These are phyloP conservation scores for Mucor indicus DNA, from an alignment of 371 early-diverging fungal genomes.

Conservation along the genomic window DNA sequence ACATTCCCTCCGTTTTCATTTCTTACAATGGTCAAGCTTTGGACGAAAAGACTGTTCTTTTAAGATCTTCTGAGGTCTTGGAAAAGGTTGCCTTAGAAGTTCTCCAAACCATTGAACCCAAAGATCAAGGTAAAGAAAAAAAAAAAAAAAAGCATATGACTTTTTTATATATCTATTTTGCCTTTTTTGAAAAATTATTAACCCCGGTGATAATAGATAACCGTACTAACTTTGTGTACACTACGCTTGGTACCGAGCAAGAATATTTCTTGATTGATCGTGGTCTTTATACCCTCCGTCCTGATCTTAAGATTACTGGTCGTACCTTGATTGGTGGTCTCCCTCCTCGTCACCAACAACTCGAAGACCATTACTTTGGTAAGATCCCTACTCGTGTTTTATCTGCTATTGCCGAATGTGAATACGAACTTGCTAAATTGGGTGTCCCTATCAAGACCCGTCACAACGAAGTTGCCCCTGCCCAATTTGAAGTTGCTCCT, in stretches of 20 bases:
- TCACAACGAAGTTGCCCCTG: slow-evolving; percentile 99
- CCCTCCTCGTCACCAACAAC: slow-evolving; percentile 97
- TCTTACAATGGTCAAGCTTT: slow-evolving; percentile 98
- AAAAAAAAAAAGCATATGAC: background rate
- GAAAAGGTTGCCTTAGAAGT: slow-evolving; percentile 78
- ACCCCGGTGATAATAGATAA: slow-evolving; percentile 1
- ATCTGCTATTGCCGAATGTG: slow-evolving; percentile 88
- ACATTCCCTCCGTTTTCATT: slow-evolving; percentile 96
- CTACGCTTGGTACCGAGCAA: slow-evolving; percentile 96
- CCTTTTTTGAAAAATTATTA: background rate
- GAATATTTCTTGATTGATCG: slow-evolving; percentile 98
- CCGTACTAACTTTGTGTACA: slow-evolving; percentile 74
- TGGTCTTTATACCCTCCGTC: slow-evolving; percentile 84
- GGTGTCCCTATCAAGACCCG: slow-evolving; percentile 98
- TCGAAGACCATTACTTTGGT: slow-evolving; percentile 99
- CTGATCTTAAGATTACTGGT: slow-evolving; percentile 95
- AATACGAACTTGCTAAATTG: slow-evolving; percentile 88
- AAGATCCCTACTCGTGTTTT: slow-evolving; percentile 92
- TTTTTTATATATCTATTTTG: background rate
- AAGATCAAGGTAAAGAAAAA: slow-evolving; percentile 39
- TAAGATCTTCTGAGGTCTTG: slow-evolving; percentile 86
- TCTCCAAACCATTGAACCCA: slow-evolving; percentile 67
- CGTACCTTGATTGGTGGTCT: slow-evolving; percentile 91
- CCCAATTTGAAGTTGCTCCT: slow-evolving; percentile 97
- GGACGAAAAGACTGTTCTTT: slow-evolving; percentile 96